Base-by-base conservation (phyloP, 1,284 basidiomycete species). In the Takashimella tepidaria region DNA sequence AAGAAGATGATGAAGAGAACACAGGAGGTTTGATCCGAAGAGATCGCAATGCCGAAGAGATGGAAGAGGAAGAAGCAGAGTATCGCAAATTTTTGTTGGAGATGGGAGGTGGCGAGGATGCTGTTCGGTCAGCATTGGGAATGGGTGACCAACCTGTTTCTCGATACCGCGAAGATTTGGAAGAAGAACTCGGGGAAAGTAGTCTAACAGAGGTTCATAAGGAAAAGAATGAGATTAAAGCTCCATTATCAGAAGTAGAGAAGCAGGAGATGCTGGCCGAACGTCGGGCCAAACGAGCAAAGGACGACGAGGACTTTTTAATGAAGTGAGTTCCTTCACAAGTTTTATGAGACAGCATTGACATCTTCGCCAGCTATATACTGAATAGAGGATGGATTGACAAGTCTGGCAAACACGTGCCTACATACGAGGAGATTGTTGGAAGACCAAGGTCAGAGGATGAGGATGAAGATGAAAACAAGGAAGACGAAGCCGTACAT, bases 351-450 rank as follows among this genome's bases (percentile, higher is more conserved):
- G 11, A 16, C 8, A 22, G n/a, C n/a, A 41, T 47, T 48, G 27
- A 49, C 48, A 0, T n/a, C n/a, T n/a, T n/a, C n/a, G n/a, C 1
- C 59, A 95, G 92, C 73, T 97, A 95, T 73, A 95, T 97, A 58
- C 79, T 95, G 20, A 92, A 92, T 71, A 88, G 92, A 40, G 92
- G 92, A 1, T 97, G 92, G 92, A 85, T 97, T 53, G 92, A 96
- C 74, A 82, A 82, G 49, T 79, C 84, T 3, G 76, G 79, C 8
- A 79, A 82, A 22, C 84, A 84, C 53, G 78, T 92, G 4, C 91
- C 90, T 4, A 92, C 90, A 0, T 92, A 92, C 72, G 77, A 83
- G 45, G 89, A 93, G 70, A 79, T 93, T 37, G 85, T 86, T 13
- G 68, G 64, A 4, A 51, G 54, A 41, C 50, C 41, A 37, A 45